These are phyloP conservation scores for Catunica adiposa DNA, from an alignment of 2,329 filamentous ascomycete species.

Conservation along the genomic window DNA sequence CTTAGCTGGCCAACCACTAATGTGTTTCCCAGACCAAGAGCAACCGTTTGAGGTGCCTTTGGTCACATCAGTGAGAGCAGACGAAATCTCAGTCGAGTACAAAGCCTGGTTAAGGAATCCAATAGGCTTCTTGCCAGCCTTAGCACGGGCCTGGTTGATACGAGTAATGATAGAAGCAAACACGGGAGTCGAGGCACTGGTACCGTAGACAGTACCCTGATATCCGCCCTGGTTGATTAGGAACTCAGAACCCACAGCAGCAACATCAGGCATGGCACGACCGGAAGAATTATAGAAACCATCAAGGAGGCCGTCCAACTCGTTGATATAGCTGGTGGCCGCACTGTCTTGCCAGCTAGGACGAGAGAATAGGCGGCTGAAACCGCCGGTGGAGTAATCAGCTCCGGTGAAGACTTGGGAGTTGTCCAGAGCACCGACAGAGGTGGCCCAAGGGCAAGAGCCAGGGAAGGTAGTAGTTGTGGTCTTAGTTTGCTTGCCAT, in stretches of 20 bases:
- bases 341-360: slow-evolving; percentile 29
- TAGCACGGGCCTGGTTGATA: slow-evolving; percentile 36
- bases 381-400: slow-evolving; percentile 34
- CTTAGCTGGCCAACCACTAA: slow-evolving; percentile 28
- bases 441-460: slow-evolving; percentile 51
- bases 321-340: slow-evolving; percentile 26
- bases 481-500: slow-evolving; percentile 36
- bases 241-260: slow-evolving; percentile 42
- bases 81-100: slow-evolving; percentile 25
- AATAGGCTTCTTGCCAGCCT: slow-evolving; percentile 30
- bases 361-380: slow-evolving; percentile 33
- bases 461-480: slow-evolving; percentile 49
- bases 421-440: slow-evolving; percentile 41
- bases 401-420: slow-evolving; percentile 26
- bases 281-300: slow-evolving; percentile 30
- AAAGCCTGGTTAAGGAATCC: slow-evolving; percentile 38
- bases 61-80: slow-evolving; percentile 27
- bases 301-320: slow-evolving; percentile 26
- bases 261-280: slow-evolving; percentile 35
- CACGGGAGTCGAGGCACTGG: slow-evolving; percentile 37
- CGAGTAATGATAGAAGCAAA: slow-evolving; percentile 37
- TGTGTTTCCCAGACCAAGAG: slow-evolving; percentile 20
- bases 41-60: slow-evolving; percentile 27
- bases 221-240: slow-evolving; percentile 21
- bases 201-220: slow-evolving; percentile 23